phyloP scores from a whole-genome alignment of 208 protist species.

The Endotrypanum monterogeii region DNA sequence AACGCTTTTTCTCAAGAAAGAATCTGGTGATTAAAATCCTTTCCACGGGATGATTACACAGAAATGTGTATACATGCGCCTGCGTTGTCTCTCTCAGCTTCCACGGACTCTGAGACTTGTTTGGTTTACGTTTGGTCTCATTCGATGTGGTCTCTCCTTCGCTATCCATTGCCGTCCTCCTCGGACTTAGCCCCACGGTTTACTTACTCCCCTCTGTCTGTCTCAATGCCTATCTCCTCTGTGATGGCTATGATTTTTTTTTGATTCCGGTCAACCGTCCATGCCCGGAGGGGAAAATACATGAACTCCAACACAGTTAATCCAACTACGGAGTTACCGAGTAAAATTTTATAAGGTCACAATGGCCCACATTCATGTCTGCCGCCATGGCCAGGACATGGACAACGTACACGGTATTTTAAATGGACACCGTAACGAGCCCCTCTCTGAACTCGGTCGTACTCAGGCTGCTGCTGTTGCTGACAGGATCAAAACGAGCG shows the following conservation, averaged over 20 bases:
- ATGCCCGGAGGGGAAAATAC: background rate
- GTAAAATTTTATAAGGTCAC: background rate
- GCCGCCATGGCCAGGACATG: conserved; percentile 90
- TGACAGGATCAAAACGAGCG: conserved; percentile 41
- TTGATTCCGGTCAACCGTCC: no score
- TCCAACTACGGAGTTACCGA: background rate
- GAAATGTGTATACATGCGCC: background rate
- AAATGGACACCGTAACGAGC: conserved; percentile 86
- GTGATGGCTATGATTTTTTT: background rate
- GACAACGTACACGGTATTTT: conserved; percentile 83
- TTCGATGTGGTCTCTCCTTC: background rate
- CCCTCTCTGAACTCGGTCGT: conserved; percentile 68
- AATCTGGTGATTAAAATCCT: background rate
- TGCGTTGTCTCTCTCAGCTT: background rate
- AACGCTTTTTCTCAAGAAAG: background rate
- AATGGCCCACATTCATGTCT: conserved; percentile 74
- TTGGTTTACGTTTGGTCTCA: background rate
- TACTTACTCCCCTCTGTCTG: background rate
- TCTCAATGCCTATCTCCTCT: background rate
- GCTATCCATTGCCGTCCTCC: background rate
- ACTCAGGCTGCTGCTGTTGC: conserved; percentile 68
- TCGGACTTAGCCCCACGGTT: background rate
- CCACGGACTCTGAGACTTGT: background rate
- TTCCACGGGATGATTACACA: background rate
- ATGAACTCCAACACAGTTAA: no score